Evolutionary conservation across 192 early-diverging fungal genomes (phyloP), one percentile per base, ranked within the genome.

Genomic region (Phycomyces blakesleeanus): DNA sequence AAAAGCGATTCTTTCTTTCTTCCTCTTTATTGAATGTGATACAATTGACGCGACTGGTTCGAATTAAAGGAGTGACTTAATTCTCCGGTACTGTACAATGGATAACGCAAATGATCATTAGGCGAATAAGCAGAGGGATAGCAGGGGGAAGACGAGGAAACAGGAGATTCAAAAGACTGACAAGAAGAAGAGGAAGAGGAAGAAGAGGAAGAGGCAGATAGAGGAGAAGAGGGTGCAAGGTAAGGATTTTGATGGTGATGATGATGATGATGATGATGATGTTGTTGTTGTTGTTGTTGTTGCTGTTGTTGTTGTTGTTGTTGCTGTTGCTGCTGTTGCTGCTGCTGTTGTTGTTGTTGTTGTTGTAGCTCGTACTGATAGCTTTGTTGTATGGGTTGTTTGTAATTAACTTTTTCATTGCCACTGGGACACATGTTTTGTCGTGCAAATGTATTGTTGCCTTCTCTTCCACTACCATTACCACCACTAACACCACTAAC

Each of bases 391-490:
- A 34, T 34, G 29, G 29, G 3, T 34, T 2, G 29, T 34, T 34
- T 34, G 29, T 34, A 34, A 34, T 34, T 34, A 7, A 5, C 44
- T n/a, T 47, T 47, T 47, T 1, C 44, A 41, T 14, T 41, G 40
- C 40, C 40, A 47, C 44, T 47, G 44, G 44, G 4, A 47, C 4
- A 47, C 44, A 47, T 18, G 44, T 18, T 47, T 47, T 47, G 44
- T 47, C 18, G 44, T 12, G 14, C 8, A 6, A 47, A 11, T 47
- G 44, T 14, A n/a, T n/a, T n/a, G 44, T 47, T 47, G 2, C 44
- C 44, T 47, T 11, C 44, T 47, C 44, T 47, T 47, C 44, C 44
- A n/a, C n/a, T n/a, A n/a, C n/a, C n/a, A n/a, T n/a, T n/a, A n/a
- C n/a, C n/a, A n/a, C n/a, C n/a, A n/a, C n/a, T n/a, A n/a, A n/a